Percentiles rank a stretch among this genome's conserved stretches.
These are phyloP conservation scores for Pichia manshurica DNA, from an alignment of 805 yeast genomes.

Conservation along the genomic window DNA sequence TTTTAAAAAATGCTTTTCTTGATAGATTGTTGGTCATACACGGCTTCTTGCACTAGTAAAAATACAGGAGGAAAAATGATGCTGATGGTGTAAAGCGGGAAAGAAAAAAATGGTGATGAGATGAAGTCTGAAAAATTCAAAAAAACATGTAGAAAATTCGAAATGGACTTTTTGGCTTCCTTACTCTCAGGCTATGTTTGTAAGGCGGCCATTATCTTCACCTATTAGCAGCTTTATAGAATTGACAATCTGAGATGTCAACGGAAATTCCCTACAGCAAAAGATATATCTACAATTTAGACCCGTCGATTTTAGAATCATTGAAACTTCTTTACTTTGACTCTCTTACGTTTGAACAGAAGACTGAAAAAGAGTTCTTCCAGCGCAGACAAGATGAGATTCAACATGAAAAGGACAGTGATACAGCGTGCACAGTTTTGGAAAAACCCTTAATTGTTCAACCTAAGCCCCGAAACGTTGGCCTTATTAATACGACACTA, in stretches of 20 bases:
- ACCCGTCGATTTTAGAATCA: constrained; percentile 36
- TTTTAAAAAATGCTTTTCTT: constrained; percentile 31
- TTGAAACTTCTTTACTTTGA: constrained; percentile 53
- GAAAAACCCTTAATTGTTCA: constrained; percentile 5
- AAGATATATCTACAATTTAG: constrained; percentile 45
- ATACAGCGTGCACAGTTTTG: background rate
- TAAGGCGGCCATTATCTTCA: too few relatives aligned
- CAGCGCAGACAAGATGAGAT: constrained; percentile 16
- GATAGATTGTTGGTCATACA: constrained; percentile 9
- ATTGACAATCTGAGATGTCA: background rate
- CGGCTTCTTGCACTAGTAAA: background rate
- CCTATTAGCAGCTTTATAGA: too few relatives aligned
- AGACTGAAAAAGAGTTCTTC: constrained; percentile 18
- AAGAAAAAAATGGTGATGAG: background rate
- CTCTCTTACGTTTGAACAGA: constrained; percentile 35
- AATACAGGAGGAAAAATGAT: too few relatives aligned
- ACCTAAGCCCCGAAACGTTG: constrained; percentile 13
- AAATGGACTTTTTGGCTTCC: too few relatives aligned
- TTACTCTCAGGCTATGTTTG: too few relatives aligned
- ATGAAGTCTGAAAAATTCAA: too few relatives aligned
- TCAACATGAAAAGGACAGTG: background rate
- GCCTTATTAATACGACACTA: background rate
- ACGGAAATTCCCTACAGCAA: constrained; percentile 25
- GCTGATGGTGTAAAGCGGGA: background rate
- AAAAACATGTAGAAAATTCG: too few relatives aligned